A percentile compares a stretch with the other conserved stretches of the same genome.
phyloP scores from a whole-genome alignment of 805 yeast species.

The Yamadazyma tumulicola region DNA sequence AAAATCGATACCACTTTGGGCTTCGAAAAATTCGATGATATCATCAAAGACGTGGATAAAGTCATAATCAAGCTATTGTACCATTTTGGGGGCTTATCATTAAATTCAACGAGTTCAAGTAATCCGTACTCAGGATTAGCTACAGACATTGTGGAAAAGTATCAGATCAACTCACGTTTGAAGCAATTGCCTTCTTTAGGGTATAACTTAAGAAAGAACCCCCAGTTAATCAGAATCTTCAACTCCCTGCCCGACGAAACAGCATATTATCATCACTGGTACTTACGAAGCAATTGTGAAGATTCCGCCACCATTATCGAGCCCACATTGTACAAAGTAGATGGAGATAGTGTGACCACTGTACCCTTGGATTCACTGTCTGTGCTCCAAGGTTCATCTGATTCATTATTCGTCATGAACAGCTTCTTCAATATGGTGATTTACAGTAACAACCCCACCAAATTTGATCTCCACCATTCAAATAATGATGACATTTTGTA shows the following conservation, averaged over 20 bases:
- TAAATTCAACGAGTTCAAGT: conserved; percentile 3
- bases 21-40: conserved; percentile 27
- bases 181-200: conserved; percentile 26
- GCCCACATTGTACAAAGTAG: conserved; percentile 25
- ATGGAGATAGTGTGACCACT: conserved; percentile 1
- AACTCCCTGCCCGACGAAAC: conserved; percentile 46
- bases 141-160: conserved; percentile 11
- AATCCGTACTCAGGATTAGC: conserved; percentile 21
- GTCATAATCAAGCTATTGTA: conserved; percentile 23
- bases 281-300: conserved; percentile 16
- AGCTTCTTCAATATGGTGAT: conserved; percentile 24
- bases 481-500: conserved; percentile 19
- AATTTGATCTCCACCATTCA: conserved; percentile 25
- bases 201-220: conserved; percentile 33
- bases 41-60: conserved; percentile 23
- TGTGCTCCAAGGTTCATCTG: conserved; percentile 10
- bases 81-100: conserved; percentile 25
- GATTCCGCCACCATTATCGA: conserved; percentile 22
- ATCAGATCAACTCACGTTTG: conserved; percentile 25
- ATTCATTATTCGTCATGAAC: conserved; percentile 27
- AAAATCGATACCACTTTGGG: conserved; percentile 34
- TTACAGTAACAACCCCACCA: conserved; percentile 14
- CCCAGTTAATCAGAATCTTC: conserved; percentile 33
- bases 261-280: conserved; percentile 36
- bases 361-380: conserved; percentile 17